Percentiles rank a stretch among this genome's conserved stretches.
Conservation (phyloP, 352 stramenopile species). For the Pythium brassicae region DNA sequence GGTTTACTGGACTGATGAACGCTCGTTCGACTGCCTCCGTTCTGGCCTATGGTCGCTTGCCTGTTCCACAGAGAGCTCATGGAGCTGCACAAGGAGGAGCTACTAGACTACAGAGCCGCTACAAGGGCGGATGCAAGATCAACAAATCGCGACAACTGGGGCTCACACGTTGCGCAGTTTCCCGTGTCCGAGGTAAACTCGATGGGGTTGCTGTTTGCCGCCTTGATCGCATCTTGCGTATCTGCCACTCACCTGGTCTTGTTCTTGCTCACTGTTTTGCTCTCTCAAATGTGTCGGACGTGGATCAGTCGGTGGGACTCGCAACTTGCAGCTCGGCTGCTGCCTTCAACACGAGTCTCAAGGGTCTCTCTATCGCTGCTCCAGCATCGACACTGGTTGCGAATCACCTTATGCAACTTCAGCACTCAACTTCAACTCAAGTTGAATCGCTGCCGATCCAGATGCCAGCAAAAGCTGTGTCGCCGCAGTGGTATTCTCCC, state of each 20-base stretch:
- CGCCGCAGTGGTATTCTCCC: conserved; percentile 60
- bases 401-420: background rate
- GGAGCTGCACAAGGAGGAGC: conserved; percentile 67
- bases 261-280: no score
- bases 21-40: background rate
- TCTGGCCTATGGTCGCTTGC: background rate
- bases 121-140: conserved; percentile 4
- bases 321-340: no score
- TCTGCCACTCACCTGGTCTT: no score
- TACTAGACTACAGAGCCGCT: conserved; percentile 52
- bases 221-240: no score
- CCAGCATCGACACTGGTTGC: background rate
- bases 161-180: conserved; percentile 15
- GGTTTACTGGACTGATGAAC: background rate
- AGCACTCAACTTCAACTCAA: no score
- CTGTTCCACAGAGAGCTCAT: conserved; percentile 40
- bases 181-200: conserved; percentile 1
- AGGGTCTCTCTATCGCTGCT: no score
- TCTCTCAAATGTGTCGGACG: no score
- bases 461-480: conserved; percentile 15
- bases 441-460: no score
- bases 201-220: no score
- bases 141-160: conserved; percentile 2
- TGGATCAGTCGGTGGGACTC: no score
- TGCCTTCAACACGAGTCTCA: no score